Evolutionary conservation across 768 basidiomycete species (phyloP).

Genomic region (Pisolithus tinctorius): DNA sequence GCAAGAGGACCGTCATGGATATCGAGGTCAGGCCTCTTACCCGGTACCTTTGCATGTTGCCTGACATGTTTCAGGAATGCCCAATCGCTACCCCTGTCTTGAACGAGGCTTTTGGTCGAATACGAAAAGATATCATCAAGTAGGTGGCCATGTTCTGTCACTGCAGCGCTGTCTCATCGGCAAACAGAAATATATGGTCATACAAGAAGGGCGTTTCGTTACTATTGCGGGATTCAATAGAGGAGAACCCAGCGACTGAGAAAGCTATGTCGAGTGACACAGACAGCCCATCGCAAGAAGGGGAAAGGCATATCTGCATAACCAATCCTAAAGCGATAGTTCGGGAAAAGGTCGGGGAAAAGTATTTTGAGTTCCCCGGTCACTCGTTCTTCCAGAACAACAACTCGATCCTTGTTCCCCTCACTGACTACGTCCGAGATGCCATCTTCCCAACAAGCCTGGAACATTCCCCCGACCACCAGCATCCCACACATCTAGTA

Average conservation of each 20-base stretch:
- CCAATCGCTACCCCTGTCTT: conserved; percentile 82
- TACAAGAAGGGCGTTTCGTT: conserved; percentile 89
- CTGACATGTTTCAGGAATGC: conserved; percentile 56
- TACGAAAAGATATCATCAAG: conserved; percentile 65
- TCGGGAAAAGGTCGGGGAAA: conserved; percentile 77
- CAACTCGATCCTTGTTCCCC: conserved; percentile 79
- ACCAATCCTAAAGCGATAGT: conserved; percentile 76
- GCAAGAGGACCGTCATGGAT: conserved; percentile 70
- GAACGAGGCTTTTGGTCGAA: conserved; percentile 55
- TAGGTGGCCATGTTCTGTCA: conserved; percentile 25
- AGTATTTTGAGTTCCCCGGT: conserved; percentile 77
- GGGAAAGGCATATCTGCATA: conserved; percentile 68
- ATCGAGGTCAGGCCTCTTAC: conserved; percentile 63
- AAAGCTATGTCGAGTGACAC: conserved; percentile 18
- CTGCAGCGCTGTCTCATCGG: conserved; percentile 2
- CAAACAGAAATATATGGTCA: conserved; percentile 61
- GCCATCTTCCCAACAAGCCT: conserved; percentile 47
- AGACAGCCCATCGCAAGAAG: conserved; percentile 32
- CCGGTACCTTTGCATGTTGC: neutral
- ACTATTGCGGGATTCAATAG: conserved; percentile 80
- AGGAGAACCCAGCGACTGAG: conserved; percentile 20
- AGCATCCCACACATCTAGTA: conserved; percentile 73
- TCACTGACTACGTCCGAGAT: conserved; percentile 78
- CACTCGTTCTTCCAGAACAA: conserved; percentile 99
- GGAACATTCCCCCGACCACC: neutral